Evolutionary conservation across 108 stramenopile genomes (phyloP).

Genomic region (Mayamaea pseudoterrestris): DNA sequence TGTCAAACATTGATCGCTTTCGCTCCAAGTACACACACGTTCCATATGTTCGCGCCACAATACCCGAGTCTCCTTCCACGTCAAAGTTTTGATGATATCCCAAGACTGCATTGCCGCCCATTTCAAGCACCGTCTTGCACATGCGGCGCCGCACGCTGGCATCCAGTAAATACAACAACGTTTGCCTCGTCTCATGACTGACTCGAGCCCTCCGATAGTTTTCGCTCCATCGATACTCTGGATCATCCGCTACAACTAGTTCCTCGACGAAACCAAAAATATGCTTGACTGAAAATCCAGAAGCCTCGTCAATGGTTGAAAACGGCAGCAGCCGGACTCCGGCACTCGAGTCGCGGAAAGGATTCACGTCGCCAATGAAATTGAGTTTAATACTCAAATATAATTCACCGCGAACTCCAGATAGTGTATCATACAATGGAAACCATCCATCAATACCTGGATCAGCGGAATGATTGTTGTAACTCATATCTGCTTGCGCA

Average conservation of each 20-base stretch:
- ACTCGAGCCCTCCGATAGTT: conserved; percentile 62
- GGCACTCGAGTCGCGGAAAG: conserved; percentile 90
- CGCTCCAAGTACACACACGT: conserved; percentile 79
- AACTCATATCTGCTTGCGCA: conserved; percentile 43
- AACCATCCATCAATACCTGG: conserved; percentile 87
- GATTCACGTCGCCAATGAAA: conserved; percentile 93
- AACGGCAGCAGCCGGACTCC: conserved; percentile 93
- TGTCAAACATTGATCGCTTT: conserved; percentile 1
- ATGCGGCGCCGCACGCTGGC: conserved; percentile 81
- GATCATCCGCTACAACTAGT: conserved; percentile 94
- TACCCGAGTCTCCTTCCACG: conserved; percentile 93
- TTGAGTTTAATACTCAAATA: conserved; percentile 78
- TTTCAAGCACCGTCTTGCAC: conserved; percentile 82
- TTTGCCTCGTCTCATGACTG: conserved; percentile 87
- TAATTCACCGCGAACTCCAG: conserved; percentile 84
- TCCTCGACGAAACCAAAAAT: conserved; percentile 96
- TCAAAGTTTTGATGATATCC: conserved; percentile 87
- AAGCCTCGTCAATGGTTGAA: conserved; percentile 70
- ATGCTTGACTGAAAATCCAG: conserved; percentile 59
- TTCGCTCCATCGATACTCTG: conserved; percentile 88
- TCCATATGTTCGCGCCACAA: conserved; percentile 93
- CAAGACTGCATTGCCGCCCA: conserved; percentile 88
- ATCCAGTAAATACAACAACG: conserved; percentile 81
- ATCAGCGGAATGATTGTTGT: conserved; percentile 13
- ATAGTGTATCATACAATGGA: conserved; percentile 88